Percentiles rank a stretch among this genome's conserved stretches.
Evolutionary conservation across 176 grass and related monocot genomes (phyloP).

Genomic region (Dendrocalamus sinicus): DNA sequence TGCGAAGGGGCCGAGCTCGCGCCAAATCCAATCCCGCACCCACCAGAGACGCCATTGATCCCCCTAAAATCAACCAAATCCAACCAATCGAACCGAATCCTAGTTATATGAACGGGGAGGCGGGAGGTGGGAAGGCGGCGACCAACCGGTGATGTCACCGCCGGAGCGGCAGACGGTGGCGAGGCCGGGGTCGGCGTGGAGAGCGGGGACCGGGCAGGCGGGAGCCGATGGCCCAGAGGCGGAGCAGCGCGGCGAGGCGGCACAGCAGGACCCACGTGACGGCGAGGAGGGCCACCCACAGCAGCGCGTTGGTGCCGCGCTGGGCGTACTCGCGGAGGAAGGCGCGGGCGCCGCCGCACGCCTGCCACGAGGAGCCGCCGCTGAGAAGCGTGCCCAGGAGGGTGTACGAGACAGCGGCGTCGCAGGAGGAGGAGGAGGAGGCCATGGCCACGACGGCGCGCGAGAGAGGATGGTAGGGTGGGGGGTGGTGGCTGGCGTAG

Average conservation of each 20-base stretch:
- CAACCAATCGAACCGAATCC: neutral
- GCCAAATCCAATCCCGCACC: slow-evolving; percentile 27
- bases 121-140: too few species aligned
- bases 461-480: too few species aligned
- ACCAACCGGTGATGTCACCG: slow-evolving; percentile 76
- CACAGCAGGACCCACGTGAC: slow-evolving; percentile 59
- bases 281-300: slow-evolving; percentile 70
- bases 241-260: slow-evolving; percentile 55
- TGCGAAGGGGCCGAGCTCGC: neutral
- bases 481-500: neutral
- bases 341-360: slow-evolving; percentile 47
- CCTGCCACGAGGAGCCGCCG: slow-evolving; percentile 39
- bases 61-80: neutral
- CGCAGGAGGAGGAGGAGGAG: slow-evolving; percentile 40
- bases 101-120: neutral
- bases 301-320: slow-evolving; percentile 81
- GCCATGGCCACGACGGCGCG: neutral
- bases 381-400: slow-evolving; percentile 75
- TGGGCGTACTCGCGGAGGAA: slow-evolving; percentile 74
- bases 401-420: slow-evolving; percentile 62
- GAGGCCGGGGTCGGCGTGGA: slow-evolving; percentile 43
- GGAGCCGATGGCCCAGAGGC: slow-evolving; percentile 67
- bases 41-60: slow-evolving; percentile 9
- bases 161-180: slow-evolving; percentile 53
- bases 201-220: slow-evolving; percentile 69